These are phyloP conservation scores for Papiliotrema nemorosa DNA, from an alignment of 1,284 basidiomycete species.

Conservation along the genomic window DNA sequence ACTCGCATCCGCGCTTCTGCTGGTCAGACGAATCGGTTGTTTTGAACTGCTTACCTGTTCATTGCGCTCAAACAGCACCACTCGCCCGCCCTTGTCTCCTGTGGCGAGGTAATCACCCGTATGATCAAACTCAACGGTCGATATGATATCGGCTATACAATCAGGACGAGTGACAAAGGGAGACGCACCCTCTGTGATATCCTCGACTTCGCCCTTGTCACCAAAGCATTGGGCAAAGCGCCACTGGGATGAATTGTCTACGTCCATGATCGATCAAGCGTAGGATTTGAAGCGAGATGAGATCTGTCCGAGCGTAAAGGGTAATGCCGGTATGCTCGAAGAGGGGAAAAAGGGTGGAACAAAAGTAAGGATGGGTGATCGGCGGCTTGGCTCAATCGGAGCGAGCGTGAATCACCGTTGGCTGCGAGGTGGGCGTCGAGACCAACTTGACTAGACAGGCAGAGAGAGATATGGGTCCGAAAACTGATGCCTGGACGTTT, in stretches of 20 bases:
- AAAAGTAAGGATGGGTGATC: background rate
- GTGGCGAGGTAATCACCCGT: conserved; percentile 99
- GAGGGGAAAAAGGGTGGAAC: background rate
- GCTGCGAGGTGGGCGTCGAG: too few relatives aligned
- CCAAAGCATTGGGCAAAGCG: conserved; percentile 99
- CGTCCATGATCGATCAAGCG: conserved; percentile 55
- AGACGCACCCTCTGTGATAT: conserved; percentile 90
- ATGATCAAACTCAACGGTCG: conserved; percentile 99
- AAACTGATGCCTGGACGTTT: too few relatives aligned
- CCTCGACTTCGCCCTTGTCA: conserved; percentile 98
- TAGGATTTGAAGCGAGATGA: conserved; percentile 7
- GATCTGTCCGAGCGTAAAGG: conserved; percentile 16
- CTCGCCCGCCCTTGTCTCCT: conserved; percentile 97
- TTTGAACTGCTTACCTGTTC: conserved; percentile 67
- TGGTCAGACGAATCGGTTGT: background rate
- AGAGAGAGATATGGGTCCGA: too few relatives aligned
- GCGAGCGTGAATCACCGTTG: too few relatives aligned
- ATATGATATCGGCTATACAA: conserved; percentile 87
- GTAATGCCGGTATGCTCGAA: too few relatives aligned
- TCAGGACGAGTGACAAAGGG: conserved; percentile 10
- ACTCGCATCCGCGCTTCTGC: conserved; percentile 99
- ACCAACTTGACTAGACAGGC: too few relatives aligned
- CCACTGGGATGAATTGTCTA: conserved; percentile 78
- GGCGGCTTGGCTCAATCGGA: too few relatives aligned
- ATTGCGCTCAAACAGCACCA: conserved; percentile 97